Evolutionary conservation across 2,329 filamentous ascomycete genomes (phyloP), one percentile per base, ranked within the genome.

Genomic region (Hirsutella thompsonii): DNA sequence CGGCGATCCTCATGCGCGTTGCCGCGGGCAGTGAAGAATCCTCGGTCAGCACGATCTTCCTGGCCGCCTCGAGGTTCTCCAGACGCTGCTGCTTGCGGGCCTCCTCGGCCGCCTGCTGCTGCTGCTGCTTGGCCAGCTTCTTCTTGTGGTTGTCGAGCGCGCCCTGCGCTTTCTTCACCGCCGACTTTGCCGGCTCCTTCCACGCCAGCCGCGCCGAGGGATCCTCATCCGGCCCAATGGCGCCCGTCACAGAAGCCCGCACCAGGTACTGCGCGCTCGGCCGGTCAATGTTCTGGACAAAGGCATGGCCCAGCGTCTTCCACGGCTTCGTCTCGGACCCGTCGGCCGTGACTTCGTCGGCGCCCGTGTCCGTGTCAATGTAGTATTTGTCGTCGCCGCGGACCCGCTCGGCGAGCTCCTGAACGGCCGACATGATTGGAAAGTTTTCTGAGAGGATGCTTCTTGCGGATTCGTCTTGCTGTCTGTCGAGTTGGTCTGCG

Each of bases 131-230:
- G 33, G 20, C 43, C 18, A 44, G 39, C 72, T 94, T 94, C 73
- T 87, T 89, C 74, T 86, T 83, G 62, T 85, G 78, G 48, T 73
- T 70, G 50, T 87, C 83, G 48, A 78, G 78, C 48, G 79, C 78
- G 59, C 79, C 80, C 66, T 77, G 76, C 4, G 82, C 83, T 66
- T 93, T 93, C 70, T 94, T 94, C 57, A 87, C 61, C 19, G 85
- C 86, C 45, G 82, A 83, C 68, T 92, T 93, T 45, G 83, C 81
- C 18, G 79, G 82, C 42, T 82, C 79, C 66, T 89, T 90, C 83
- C 82, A 94, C 52, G 78, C 73, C 48, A 81, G 62, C 48, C 76
- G 73, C 41, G 71, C 72, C 41, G 71, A 68, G 47, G 73, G 70
- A 52, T 86, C 83, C 46, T 78, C 79, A 56, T 72, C 72, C 50